Evolutionary conservation across 176 grass and related monocot species (phyloP).

Genomic region (Musa itinerans): DNA sequence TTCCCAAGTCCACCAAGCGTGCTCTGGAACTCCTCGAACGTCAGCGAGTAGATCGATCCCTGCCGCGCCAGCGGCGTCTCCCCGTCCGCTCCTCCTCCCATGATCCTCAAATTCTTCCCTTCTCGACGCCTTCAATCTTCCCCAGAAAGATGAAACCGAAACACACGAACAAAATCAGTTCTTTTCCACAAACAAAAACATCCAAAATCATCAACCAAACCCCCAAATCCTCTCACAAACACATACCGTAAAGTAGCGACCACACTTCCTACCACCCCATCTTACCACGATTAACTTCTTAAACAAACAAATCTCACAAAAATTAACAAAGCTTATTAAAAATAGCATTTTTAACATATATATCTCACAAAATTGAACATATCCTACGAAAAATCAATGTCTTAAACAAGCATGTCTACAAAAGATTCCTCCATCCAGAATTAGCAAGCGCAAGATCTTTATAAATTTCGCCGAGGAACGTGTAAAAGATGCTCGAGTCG

Average conservation of each 20-base stretch:
- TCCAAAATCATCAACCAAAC: background rate
- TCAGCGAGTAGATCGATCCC: constrained; percentile 65
- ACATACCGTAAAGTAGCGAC: background rate
- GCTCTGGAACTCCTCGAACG: constrained; percentile 84
- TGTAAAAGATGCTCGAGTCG: background rate
- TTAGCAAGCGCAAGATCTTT: no score
- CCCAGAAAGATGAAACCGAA: background rate
- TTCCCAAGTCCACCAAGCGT: constrained; percentile 47
- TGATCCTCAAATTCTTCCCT: background rate
- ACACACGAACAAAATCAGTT: background rate
- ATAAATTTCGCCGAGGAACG: no score
- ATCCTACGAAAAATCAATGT: no score
- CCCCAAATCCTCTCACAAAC: background rate
- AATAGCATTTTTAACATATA: no score
- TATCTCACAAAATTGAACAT: no score
- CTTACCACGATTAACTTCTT: no score
- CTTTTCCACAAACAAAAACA: background rate
- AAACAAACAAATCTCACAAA: background rate
- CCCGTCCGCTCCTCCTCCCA: background rate
- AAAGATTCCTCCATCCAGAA: no score
- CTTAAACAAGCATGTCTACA: no score
- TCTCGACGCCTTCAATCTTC: background rate
- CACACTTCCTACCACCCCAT: background rate
- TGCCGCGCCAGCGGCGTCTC: constrained; percentile 34
- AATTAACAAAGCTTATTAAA: background rate